These are phyloP conservation scores for Erodium chrysanthum DNA, from an alignment of 441 rosid genomes.

Conservation along the genomic window DNA sequence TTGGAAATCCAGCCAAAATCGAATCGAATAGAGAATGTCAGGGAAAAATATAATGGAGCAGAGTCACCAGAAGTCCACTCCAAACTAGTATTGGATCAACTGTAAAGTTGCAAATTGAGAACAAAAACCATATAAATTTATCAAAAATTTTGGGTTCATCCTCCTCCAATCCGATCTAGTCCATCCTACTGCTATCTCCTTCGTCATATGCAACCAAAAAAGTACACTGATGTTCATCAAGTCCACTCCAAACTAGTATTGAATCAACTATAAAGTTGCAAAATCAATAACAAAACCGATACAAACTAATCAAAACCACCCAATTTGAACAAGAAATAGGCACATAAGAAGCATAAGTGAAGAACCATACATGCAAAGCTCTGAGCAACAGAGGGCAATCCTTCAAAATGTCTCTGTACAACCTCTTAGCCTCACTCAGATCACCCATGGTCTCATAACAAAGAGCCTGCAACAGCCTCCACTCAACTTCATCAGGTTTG, in stretches of 20 bases:
- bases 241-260: neutral
- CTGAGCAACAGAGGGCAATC: slow-evolving; percentile 64
- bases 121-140: too few relatives aligned
- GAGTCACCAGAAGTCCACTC: too few relatives aligned
- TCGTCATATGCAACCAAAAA: too few relatives aligned
- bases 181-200: too few relatives aligned
- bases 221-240: too few relatives aligned
- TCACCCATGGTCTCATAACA: slow-evolving; percentile 74
- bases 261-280: neutral
- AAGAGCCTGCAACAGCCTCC: slow-evolving; percentile 84
- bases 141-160: too few relatives aligned
- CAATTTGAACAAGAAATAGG: neutral
- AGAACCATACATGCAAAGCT: slow-evolving; percentile 75
- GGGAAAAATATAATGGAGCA: too few relatives aligned
- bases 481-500: slow-evolving; percentile 67
- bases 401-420: slow-evolving; percentile 51
- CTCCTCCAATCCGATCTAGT: too few relatives aligned
- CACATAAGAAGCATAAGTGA: slow-evolving; percentile 2
- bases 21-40: too few relatives aligned
- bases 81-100: too few relatives aligned
- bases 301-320: neutral
- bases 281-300: neutral
- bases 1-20: too few relatives aligned
- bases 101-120: too few relatives aligned
- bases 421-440: slow-evolving; percentile 49